Percentiles rank a stretch among this genome's conserved stretches.
These are phyloP conservation scores for Plenodomus lindquistii DNA, from an alignment of 2,329 filamentous ascomycete species.

Conservation along the genomic window DNA sequence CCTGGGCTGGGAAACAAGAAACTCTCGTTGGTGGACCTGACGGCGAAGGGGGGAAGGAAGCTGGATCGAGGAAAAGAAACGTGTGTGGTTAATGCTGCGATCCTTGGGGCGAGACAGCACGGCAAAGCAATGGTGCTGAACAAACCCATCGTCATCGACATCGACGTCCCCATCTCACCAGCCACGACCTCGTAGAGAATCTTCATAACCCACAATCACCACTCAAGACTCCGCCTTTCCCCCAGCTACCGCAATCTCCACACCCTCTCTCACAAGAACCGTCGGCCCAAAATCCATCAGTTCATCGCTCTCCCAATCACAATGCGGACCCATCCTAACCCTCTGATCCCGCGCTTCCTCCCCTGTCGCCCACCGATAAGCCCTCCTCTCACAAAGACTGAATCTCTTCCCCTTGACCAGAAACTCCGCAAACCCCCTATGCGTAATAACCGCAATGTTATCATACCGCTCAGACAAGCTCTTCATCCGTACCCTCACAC, in stretches of 20 bases:
- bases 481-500: constrained; percentile 16
- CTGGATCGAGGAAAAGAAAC: neutral
- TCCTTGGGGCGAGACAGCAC: neutral
- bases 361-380: constrained; percentile 18
- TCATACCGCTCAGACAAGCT: constrained; percentile 5
- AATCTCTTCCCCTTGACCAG: constrained; percentile 20
- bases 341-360: constrained; percentile 10
- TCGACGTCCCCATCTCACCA: no score
- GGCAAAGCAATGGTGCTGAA: neutral
- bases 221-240: no score
- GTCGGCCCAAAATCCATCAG: constrained; percentile 27
- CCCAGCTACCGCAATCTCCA: neutral
- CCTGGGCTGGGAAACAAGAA: constrained; percentile 62
- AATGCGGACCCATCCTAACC: constrained; percentile 7
- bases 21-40: constrained; percentile 66
- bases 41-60: constrained; percentile 34
- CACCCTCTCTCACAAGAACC: constrained; percentile 10
- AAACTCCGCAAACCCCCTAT: constrained; percentile 22
- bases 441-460: constrained; percentile 23
- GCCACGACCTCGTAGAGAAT: no score
- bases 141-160: neutral
- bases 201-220: no score
- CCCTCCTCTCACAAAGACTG: constrained; percentile 15
- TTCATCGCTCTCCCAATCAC: constrained; percentile 5
- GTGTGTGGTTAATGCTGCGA: neutral